These are phyloP conservation scores for Paraleonurus japonicus DNA, from an alignment of 257 asterid genomes.

Conservation along the genomic window DNA sequence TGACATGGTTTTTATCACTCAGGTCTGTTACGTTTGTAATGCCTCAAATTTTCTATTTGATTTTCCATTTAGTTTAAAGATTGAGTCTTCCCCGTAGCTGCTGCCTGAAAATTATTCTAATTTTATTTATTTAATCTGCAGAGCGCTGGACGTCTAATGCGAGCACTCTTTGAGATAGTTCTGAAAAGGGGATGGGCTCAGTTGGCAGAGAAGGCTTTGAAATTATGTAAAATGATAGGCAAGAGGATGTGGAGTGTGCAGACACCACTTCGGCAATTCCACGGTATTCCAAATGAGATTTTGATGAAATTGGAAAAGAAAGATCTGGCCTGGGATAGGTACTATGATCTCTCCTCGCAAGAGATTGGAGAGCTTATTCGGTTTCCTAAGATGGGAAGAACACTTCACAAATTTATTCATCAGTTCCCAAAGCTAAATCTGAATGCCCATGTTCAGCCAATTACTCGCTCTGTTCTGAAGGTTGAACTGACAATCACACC, in stretches of 20 bases:
- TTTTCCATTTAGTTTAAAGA: neutral
- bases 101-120: neutral
- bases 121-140: slow-evolving; percentile 24
- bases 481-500: slow-evolving; percentile 57
- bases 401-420: slow-evolving; percentile 52
- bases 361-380: slow-evolving; percentile 64
- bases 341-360: slow-evolving; percentile 55
- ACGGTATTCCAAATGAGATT: slow-evolving; percentile 55
- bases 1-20: slow-evolving; percentile 61
- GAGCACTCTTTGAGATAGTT: slow-evolving; percentile 59
- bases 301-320: slow-evolving; percentile 60
- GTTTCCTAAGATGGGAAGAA: slow-evolving; percentile 52
- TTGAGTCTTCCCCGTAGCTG: neutral
- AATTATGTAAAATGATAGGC: slow-evolving; percentile 58
- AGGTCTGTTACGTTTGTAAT: slow-evolving; percentile 34
- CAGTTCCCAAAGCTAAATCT: slow-evolving; percentile 56
- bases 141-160: slow-evolving; percentile 70
- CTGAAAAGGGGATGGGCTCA: slow-evolving; percentile 72
- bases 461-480: slow-evolving; percentile 56
- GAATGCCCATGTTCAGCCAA: slow-evolving; percentile 57
- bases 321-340: slow-evolving; percentile 67
- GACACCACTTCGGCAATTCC: slow-evolving; percentile 64
- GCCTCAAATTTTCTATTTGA: slow-evolving; percentile 13
- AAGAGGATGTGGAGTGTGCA: slow-evolving; percentile 68
- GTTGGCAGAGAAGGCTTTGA: slow-evolving; percentile 57